phyloP scores from a whole-genome alignment of 2,329 filamentous ascomycete genomes.

The Colletotrichum sp. region DNA sequence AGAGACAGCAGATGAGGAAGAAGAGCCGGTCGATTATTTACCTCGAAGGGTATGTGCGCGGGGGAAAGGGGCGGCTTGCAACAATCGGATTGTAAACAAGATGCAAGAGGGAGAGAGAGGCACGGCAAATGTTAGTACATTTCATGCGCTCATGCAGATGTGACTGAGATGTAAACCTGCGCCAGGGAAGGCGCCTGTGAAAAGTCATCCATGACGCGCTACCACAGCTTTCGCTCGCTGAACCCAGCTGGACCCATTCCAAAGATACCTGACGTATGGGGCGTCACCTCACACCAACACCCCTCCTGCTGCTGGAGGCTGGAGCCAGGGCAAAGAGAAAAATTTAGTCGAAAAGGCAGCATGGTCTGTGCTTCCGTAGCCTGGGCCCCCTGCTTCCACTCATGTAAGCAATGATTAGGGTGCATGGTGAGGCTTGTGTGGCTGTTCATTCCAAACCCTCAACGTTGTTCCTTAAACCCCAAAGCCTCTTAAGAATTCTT shows the following conservation, averaged over 20 bases:
- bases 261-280: slow-evolving; percentile 6
- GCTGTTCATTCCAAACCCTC: neutral
- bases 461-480: neutral
- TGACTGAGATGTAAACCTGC: slow-evolving; percentile 15
- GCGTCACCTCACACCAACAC: neutral
- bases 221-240: slow-evolving; percentile 22
- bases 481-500: neutral
- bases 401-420: neutral
- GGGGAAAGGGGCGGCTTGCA: neutral
- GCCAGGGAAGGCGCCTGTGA: slow-evolving; percentile 28
- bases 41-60: neutral
- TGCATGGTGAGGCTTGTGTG: neutral
- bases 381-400: slow-evolving; percentile 1
- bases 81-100: neutral
- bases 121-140: slow-evolving; percentile 13
- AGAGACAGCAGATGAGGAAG: neutral
- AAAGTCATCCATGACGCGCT: slow-evolving; percentile 45
- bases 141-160: slow-evolving; percentile 21
- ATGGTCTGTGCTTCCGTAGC: neutral
- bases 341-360: neutral
- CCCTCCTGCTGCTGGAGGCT: neutral
- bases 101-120: neutral
- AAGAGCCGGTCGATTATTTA: neutral
- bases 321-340: neutral
- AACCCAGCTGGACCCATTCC: slow-evolving; percentile 19